A percentile compares a stretch with the other conserved stretches of the same genome.
phyloP scores from a whole-genome alignment of 345 rosid species.

The Laguncularia racemosa region DNA sequence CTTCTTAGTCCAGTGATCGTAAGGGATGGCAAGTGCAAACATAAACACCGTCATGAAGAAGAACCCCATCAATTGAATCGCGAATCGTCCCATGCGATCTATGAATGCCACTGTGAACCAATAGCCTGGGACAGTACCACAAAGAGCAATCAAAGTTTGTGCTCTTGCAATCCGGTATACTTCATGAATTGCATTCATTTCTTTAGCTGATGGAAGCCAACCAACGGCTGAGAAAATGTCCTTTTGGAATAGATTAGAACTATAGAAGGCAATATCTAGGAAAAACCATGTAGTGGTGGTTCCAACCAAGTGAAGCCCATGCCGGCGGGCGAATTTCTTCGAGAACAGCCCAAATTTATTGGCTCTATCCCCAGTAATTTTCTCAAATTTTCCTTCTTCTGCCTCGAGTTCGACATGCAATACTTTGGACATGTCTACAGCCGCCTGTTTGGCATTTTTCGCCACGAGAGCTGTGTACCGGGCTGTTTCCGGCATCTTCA shows the following conservation, averaged over 20 bases:
- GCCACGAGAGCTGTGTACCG: constrained; percentile 68
- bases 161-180: constrained; percentile 50
- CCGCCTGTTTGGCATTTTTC: constrained; percentile 53
- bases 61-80: constrained; percentile 58
- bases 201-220: constrained; percentile 59
- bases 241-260: constrained; percentile 69
- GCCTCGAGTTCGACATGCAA: constrained; percentile 50
- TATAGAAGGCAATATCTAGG: constrained; percentile 65
- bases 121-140: constrained; percentile 80
- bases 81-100: constrained; percentile 39
- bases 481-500: constrained; percentile 84
- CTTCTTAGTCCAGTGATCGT: constrained; percentile 55
- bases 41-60: constrained; percentile 52
- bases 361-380: constrained; percentile 1
- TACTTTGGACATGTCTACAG: constrained; percentile 68
- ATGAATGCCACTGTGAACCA: constrained; percentile 38
- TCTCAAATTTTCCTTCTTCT: constrained; percentile 33
- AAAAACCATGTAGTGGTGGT: constrained; percentile 68
- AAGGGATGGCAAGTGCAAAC: constrained; percentile 58
- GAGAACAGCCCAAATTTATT: constrained; percentile 52
- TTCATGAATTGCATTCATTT: constrained; percentile 67
- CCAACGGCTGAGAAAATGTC: constrained; percentile 64
- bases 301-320: constrained; percentile 55
- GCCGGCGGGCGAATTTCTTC: constrained; percentile 29
- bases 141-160: constrained; percentile 55